Conservation (phyloP, 305 asterid species). For the Solanum aculeatissimum region DNA sequence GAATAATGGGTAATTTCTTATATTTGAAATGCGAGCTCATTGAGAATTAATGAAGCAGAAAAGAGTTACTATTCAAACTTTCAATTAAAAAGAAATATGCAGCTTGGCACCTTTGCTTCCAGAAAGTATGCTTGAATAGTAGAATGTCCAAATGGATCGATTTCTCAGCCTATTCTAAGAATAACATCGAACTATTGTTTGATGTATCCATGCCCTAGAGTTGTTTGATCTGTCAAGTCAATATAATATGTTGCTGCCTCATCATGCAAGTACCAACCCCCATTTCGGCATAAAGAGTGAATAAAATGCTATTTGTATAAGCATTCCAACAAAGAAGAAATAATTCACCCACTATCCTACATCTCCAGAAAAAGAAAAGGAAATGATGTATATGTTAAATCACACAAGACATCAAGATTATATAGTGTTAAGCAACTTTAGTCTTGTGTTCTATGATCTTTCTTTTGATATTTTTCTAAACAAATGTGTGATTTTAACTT, state of each 20-base stretch:
- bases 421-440: neutral
- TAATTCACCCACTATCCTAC: constrained; percentile 1
- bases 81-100: neutral
- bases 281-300: constrained; percentile 48
- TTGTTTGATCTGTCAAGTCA: constrained; percentile 97
- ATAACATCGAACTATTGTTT: constrained; percentile 69
- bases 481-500: neutral
- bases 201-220: constrained; percentile 77
- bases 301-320: neutral
- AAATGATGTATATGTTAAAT: neutral
- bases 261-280: constrained; percentile 98
- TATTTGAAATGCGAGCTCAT: neutral
- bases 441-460: neutral
- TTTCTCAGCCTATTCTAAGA: constrained; percentile 97
- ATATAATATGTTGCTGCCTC: constrained; percentile 94
- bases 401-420: neutral
- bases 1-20: neutral
- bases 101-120: constrained; percentile 70
- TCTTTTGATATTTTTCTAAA: neutral
- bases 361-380: neutral
- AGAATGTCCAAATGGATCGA: constrained; percentile 97
- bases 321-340: neutral
- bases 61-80: neutral
- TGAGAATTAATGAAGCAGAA: neutral
- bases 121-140: constrained; percentile 96